Base-by-base conservation (phyloP, 129 eudicot species). In the Rutidosis leptorrhynchoides region DNA sequence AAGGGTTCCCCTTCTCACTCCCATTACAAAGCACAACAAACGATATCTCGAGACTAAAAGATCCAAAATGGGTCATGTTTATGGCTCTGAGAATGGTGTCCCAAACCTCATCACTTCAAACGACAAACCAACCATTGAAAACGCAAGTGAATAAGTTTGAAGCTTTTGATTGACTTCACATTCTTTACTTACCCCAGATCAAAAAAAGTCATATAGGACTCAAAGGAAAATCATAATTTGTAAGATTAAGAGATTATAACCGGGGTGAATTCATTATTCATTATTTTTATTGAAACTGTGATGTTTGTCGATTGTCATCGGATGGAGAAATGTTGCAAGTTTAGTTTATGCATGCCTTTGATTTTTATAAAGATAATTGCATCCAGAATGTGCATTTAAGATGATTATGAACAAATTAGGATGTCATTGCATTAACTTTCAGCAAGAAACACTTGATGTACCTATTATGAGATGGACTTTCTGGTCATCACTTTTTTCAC, bases 61-160 rank as follows among this genome's bases (percentile, higher is more conserved):
- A 2, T 80, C 95, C 27, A 92, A 92, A 75, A 92, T 92, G 98
- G 98, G 98, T 17, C 98, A 92, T 16, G 77, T 85, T 11, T 92
- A 92, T 68, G 88, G 87, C 29, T 58, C 55, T 0, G 88, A 64
- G 35, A 81, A 72, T 30, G 86, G 93, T 75, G 64, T 26, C 26
- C 74, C 76, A 12, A 70, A 74, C 40, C 75, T 75, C 24, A 75
- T 75, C 54, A 49, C 68, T 54, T 57, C 67, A 30, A 84, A 77
- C 59, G 89, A 78, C 14, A 69, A 64, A 28, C 42, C 81, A 14
- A 37, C 73, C 58, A 9, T 71, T 35, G 74, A 74, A 62, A 73
- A 56, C 42, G 33, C 80, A 37, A 52, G 64, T 35, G 70, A 17
- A 12, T 75, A 11, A 75, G 69, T 60, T 66, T 23, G 16, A 60